Base-by-base conservation (phyloP, 164 flowering plant species). In the Litsea cubeba region DNA sequence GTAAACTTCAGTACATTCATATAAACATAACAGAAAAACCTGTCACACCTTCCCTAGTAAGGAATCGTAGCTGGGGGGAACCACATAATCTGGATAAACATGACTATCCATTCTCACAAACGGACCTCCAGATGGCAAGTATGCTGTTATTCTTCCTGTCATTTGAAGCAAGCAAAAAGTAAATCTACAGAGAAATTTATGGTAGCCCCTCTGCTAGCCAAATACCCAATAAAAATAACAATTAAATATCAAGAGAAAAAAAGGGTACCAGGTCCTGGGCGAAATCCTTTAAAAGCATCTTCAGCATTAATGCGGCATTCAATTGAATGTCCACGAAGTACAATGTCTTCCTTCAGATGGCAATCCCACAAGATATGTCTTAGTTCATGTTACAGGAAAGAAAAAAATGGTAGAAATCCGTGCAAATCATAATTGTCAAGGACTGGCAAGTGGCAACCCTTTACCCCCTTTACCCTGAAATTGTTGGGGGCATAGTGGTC, bases 221-320 rank as follows among this genome's bases (percentile, higher is more conserved):
- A 66, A 15, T 66, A 66, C 69, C 28, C 50, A 66, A 18, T 12
- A 30, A 32, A 28, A 26, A 14, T 66, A 51, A 66, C 4, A 11
- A 18, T 25, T 22, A 24, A 23, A 68, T 50, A 50, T n/a, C 24
- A 15, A 77, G 51, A 62, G 26, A 22, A 22, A 40, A 68, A 32
- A 63, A 54, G 67, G 81, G 74, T 77, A 95, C 99, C 99, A 75
- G 99, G 98, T 60, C 99, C 99, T 12, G 98, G 99, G 66, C 99
- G 85, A 81, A 96, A 96, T 51, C 88, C 88, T 78, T 93, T 92
- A 75, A 96, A 96, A 73, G 97, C 92, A 84, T 96, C 99, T 86
- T 96, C 98, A 28, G 99, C 99, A 84, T 96, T 96, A 72, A 96
- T 96, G 76, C 98, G 98, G 74, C 99, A 96, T 83, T 96, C 99